Percentiles rank a stretch among this genome's conserved stretches.
Conservation (phyloP, 202 grass and related monocot species). For the Sporobolus alterniflorus region DNA sequence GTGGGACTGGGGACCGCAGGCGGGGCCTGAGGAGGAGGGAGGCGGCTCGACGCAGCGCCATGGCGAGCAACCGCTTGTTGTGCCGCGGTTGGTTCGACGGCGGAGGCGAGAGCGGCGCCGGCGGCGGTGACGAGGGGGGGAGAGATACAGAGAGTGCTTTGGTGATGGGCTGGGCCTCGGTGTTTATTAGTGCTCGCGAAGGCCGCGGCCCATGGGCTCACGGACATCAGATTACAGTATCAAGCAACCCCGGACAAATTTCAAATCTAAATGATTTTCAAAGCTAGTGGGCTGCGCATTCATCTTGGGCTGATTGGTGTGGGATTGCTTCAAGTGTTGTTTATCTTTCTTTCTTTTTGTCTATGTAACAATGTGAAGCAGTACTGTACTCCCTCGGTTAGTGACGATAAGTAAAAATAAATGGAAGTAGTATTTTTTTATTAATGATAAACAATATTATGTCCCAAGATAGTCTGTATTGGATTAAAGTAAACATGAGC, state of each 20-base stretch:
- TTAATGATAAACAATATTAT: neutral
- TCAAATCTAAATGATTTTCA: too few species aligned
- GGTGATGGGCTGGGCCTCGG: conserved; percentile 9
- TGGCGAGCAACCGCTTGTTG: conserved; percentile 25
- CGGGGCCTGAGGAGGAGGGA: conserved; percentile 52
- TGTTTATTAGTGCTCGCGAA: neutral
- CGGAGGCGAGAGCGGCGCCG: conserved; percentile 2
- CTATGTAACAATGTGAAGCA: too few species aligned
- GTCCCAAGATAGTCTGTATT: neutral
- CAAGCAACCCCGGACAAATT: too few species aligned
- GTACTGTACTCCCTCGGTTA: too few species aligned
- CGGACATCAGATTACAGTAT: neutral
- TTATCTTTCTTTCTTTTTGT: too few species aligned
- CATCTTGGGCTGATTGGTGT: too few species aligned
- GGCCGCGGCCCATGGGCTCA: neutral
- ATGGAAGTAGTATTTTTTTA: neutral
- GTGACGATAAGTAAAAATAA: too few species aligned
- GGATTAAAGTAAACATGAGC: neutral
- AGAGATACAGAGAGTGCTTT: too few species aligned
- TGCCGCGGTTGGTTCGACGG: neutral
- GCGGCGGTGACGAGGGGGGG: neutral
- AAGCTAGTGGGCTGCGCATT: too few species aligned
- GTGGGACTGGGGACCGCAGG: neutral
- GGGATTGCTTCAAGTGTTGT: too few species aligned
- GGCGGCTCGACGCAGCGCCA: conserved; percentile 65